A percentile compares a stretch with the other conserved stretches of the same genome.
These are phyloP conservation scores for Pythium vanterpoolii DNA, from an alignment of 352 stramenopile genomes.

Conservation along the genomic window DNA sequence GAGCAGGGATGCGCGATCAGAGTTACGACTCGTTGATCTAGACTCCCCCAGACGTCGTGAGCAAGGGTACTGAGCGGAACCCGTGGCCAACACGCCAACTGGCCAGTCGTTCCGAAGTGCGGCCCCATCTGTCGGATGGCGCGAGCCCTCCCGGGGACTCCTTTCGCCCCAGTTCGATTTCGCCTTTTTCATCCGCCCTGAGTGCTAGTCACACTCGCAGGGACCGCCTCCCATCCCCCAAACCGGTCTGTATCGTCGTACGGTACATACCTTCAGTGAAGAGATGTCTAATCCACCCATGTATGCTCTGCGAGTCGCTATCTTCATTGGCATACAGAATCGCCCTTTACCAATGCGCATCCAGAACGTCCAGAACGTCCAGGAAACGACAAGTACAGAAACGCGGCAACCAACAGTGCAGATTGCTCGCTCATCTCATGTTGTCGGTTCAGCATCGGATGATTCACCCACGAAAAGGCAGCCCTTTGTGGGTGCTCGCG, in stretches of 20 bases:
- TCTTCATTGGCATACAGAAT: background rate
- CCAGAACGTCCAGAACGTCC: background rate
- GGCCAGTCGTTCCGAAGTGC: constrained; percentile 15
- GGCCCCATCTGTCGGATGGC: constrained; percentile 11
- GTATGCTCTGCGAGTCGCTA: background rate
- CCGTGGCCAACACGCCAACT: constrained; percentile 8
- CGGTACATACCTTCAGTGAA: no score
- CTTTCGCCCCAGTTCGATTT: background rate
- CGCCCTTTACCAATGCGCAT: background rate
- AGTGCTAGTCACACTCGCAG: no score
- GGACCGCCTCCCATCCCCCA: no score
- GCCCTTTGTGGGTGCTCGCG: background rate
- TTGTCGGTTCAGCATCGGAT: background rate
- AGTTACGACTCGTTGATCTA: background rate
- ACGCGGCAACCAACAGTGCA: background rate
- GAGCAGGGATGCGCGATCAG: constrained; percentile 1
- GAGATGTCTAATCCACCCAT: no score
- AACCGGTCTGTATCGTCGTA: no score
- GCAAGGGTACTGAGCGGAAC: constrained; percentile 15
- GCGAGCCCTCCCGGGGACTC: constrained; percentile 15
- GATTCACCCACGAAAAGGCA: background rate
- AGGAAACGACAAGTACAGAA: background rate
- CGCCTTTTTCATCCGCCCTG: background rate
- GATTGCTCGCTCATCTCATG: background rate
- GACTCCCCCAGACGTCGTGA: constrained; percentile 7